Percentiles rank a stretch among this genome's conserved stretches.
Evolutionary conservation across 1,284 basidiomycete genomes (phyloP).

Genomic region (Austropuccinia psidii): DNA sequence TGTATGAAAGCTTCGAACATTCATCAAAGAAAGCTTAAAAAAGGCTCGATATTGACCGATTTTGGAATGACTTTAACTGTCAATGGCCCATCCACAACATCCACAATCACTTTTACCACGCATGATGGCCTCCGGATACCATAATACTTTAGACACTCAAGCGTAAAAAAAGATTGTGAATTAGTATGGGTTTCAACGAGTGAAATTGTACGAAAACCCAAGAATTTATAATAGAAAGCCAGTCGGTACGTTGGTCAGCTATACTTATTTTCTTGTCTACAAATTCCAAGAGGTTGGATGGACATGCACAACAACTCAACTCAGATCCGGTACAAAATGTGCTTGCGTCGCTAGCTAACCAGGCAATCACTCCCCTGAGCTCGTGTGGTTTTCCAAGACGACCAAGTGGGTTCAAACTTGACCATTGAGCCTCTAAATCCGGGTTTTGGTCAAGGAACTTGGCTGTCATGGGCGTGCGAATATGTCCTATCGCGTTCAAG

Average conservation of each 20-base stretch:
- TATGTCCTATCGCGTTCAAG: constrained; percentile 40
- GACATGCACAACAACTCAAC: constrained; percentile 1
- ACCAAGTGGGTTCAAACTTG: constrained; percentile 64
- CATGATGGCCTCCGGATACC: constrained; percentile 47
- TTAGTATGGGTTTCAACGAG: constrained; percentile 38
- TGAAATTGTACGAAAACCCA: not conserved
- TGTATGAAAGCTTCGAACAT: too few species aligned
- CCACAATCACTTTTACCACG: constrained; percentile 47
- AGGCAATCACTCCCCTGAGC: constrained; percentile 64
- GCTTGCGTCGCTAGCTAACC: constrained; percentile 56
- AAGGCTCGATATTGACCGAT: too few species aligned
- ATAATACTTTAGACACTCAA: constrained; percentile 43
- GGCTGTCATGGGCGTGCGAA: constrained; percentile 63
- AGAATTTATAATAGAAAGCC: not conserved
- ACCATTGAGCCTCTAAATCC: constrained; percentile 63
- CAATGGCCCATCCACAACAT: too few species aligned
- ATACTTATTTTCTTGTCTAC: not conserved
- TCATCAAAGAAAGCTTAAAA: too few species aligned
- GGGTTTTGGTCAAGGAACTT: constrained; percentile 65
- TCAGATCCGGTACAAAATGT: constrained; percentile 45
- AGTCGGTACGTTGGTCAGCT: not conserved
- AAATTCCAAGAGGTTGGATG: not conserved
- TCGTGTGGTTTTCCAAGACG: constrained; percentile 68
- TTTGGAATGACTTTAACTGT: not conserved
- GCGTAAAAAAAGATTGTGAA: not conserved